These are phyloP conservation scores for Clitoria ternatea DNA, from an alignment of 306 rosid species.

Conservation along the genomic window DNA sequence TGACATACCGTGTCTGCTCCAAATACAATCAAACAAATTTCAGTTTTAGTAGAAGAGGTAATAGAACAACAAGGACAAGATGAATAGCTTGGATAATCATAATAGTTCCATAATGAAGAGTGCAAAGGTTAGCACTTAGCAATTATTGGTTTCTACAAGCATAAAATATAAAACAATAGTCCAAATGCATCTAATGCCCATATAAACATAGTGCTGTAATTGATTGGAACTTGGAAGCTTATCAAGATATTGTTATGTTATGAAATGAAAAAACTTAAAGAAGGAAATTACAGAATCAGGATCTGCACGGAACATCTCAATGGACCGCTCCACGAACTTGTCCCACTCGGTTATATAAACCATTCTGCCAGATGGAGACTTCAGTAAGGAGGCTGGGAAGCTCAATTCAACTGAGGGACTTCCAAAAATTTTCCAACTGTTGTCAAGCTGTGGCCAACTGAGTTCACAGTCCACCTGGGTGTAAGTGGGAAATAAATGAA, in stretches of 20 bases:
- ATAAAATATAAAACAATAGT: neutral
- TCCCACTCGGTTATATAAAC: constrained; percentile 74
- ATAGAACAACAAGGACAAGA: neutral
- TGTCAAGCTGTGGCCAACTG: neutral
- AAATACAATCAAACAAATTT: neutral
- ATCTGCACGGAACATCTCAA: constrained; percentile 82
- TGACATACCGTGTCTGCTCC: constrained; percentile 58
- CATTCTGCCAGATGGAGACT: constrained; percentile 38
- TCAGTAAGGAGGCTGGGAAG: neutral
- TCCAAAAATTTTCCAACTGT: neutral
- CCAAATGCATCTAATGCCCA: neutral
- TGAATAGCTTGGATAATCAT: neutral
- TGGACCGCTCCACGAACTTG: constrained; percentile 75
- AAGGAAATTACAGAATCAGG: constrained; percentile 55
- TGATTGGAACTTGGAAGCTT: neutral
- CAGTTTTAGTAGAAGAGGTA: neutral
- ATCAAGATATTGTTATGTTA: neutral
- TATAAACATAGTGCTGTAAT: neutral
- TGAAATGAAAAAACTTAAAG: neutral
- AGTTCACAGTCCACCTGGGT: constrained; percentile 9
- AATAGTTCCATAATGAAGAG: no score
- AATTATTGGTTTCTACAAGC: neutral
- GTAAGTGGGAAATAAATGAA: neutral
- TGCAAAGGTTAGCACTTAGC: neutral
- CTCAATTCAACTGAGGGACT: constrained; percentile 3